These are phyloP conservation scores for Steccherinum ochraceum DNA, from an alignment of 768 basidiomycete species.

Conservation along the genomic window DNA sequence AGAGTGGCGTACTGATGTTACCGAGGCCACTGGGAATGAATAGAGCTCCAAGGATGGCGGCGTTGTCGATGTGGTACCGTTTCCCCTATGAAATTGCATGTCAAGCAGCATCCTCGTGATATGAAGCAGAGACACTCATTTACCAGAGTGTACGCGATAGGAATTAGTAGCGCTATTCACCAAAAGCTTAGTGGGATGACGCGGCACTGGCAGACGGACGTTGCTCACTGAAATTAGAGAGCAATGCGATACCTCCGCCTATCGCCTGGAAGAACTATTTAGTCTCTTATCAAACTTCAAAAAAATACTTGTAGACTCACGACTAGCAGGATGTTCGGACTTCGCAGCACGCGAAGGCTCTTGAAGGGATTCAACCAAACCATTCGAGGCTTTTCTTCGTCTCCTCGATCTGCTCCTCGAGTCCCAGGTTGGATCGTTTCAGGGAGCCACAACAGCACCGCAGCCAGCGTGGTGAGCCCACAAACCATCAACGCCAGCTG, in stretches of 20 bases:
- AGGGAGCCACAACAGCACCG: constrained; percentile 44
- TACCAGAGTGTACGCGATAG: constrained; percentile 64
- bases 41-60: constrained; percentile 51
- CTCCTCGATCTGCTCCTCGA: constrained; percentile 38
- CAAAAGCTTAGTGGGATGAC: background rate
- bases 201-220: too few relatives aligned
- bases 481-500: constrained; percentile 40
- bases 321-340: constrained; percentile 50
- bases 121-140: constrained; percentile 14
- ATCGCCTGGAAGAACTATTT: constrained; percentile 31
- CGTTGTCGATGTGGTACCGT: constrained; percentile 48
- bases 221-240: constrained; percentile 30
- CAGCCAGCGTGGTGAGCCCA: constrained; percentile 32
- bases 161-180: constrained; percentile 43
- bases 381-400: constrained; percentile 15
- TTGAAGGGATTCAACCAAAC: constrained; percentile 56
- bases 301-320: too few relatives aligned
- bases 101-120: background rate
- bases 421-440: constrained; percentile 62
- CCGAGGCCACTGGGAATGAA: constrained; percentile 58
- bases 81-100: constrained; percentile 35
- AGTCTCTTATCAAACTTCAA: too few relatives aligned
- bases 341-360: constrained; percentile 44
- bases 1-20: constrained; percentile 50
- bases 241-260: constrained; percentile 26